Conservation (phyloP, 2,329 filamentous ascomycete species). For the Ceratocystis eucalypticola region DNA sequence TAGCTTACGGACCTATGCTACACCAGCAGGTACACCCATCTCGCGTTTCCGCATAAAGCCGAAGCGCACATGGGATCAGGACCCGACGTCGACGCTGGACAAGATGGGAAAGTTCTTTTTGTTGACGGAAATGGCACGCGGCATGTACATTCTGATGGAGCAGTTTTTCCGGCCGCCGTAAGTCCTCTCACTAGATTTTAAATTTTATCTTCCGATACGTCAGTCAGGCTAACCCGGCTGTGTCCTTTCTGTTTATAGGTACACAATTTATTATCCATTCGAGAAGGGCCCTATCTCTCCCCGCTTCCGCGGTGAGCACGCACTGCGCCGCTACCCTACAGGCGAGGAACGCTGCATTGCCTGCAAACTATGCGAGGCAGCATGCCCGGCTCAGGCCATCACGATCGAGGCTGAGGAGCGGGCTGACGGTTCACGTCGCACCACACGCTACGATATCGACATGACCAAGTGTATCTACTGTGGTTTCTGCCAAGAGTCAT, state of each 20-base stretch:
- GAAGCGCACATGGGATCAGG: conserved; percentile 66
- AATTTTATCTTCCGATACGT: not conserved
- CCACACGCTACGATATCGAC: conserved; percentile 96
- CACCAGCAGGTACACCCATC: conserved; percentile 65
- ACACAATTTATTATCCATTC: conserved; percentile 97
- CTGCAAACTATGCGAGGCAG: conserved; percentile 97
- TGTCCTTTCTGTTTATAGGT: conserved; percentile 39
- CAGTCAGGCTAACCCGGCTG: not conserved
- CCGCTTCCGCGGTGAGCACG: conserved; percentile 95
- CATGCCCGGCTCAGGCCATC: conserved; percentile 95
- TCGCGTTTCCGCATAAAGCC: conserved; percentile 65
- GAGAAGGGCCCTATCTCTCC: conserved; percentile 98
- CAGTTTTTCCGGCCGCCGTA: conserved; percentile 97
- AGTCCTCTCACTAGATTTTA: conserved; percentile 32
- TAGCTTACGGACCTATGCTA: conserved; percentile 38
- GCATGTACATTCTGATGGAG: conserved; percentile 96
- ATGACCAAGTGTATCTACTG: conserved; percentile 99
- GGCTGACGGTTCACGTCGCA: conserved; percentile 85
- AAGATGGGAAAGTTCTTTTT: conserved; percentile 88
- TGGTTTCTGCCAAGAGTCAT: conserved; percentile 97
- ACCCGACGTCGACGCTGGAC: conserved; percentile 63
- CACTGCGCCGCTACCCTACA: conserved; percentile 86
- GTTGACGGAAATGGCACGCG: conserved; percentile 85
- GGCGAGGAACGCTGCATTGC: conserved; percentile 98
- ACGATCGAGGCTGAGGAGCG: conserved; percentile 98